phyloP scores from a whole-genome alignment of 164 flowering plant genomes.

The Macadamia integrifolia region DNA sequence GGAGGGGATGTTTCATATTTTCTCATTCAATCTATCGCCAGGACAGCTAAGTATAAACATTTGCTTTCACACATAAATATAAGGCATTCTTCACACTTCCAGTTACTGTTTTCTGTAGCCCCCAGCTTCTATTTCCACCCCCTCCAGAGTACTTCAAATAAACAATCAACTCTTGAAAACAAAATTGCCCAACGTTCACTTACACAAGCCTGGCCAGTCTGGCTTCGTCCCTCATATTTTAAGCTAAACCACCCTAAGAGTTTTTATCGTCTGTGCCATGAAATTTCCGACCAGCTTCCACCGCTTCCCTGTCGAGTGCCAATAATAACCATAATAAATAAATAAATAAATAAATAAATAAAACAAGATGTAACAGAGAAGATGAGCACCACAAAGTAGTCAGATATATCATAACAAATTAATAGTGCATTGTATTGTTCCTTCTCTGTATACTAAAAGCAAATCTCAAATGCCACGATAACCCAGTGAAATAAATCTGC shows the following conservation, averaged over 20 bases:
- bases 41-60: background rate
- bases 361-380: too few relatives aligned
- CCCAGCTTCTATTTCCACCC: background rate
- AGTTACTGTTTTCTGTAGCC: background rate
- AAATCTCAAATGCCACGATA: too few relatives aligned
- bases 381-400: too few relatives aligned
- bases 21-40: background rate
- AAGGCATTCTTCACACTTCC: background rate
- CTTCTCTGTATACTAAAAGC: too few relatives aligned
- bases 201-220: background rate
- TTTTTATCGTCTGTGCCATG: slow-evolving; percentile 40
- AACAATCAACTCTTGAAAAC: background rate
- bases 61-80: background rate
- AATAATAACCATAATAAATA: background rate
- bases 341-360: too few relatives aligned
- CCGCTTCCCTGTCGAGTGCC: slow-evolving; percentile 68
- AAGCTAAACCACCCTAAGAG: background rate
- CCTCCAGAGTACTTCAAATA: background rate
- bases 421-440: too few relatives aligned
- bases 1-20: background rate
- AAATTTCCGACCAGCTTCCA: slow-evolving; percentile 86
- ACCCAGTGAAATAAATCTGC: too few relatives aligned
- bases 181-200: background rate
- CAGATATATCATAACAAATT: too few relatives aligned
- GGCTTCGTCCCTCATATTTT: background rate